phyloP scores from a whole-genome alignment of 129 eudicot species.

The Apium graveolens region DNA sequence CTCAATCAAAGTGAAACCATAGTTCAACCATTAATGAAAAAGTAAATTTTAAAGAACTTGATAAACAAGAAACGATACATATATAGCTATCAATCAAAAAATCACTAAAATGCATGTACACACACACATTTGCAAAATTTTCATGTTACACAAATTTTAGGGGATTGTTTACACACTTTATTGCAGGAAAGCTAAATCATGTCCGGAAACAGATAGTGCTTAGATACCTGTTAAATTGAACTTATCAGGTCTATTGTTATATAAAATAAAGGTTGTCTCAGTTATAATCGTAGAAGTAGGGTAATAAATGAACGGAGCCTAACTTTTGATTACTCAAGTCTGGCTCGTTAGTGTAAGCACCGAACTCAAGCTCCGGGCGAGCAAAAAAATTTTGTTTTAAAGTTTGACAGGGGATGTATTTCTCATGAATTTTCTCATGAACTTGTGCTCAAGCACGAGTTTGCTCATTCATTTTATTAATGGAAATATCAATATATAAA shows the following conservation, averaged over 20 bases:
- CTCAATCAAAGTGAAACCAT: background rate
- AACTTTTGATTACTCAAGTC: no score
- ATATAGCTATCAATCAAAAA: background rate
- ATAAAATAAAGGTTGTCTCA: background rate
- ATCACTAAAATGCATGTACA: background rate
- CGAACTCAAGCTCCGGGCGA: no score
- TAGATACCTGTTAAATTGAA: background rate
- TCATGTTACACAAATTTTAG: background rate
- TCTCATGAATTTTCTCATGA: no score
- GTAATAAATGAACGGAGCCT: no score
- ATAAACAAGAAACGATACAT: background rate
- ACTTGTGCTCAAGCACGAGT: no score
- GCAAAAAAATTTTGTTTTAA: no score
- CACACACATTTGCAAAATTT: background rate
- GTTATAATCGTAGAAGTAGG: no score
- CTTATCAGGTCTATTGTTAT: background rate
- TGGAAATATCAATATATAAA: no score
- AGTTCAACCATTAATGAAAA: background rate
- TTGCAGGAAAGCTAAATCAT: background rate
- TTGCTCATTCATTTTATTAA: no score
- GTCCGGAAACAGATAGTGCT: background rate
- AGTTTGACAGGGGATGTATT: no score
- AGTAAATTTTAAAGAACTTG: no score
- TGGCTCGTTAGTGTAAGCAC: no score
- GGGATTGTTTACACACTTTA: background rate